Evolutionary conservation across 1,284 basidiomycete species (phyloP), one percentile per base, ranked within the genome.

Genomic region (Cutaneotrichosporon mucoides): DNA sequence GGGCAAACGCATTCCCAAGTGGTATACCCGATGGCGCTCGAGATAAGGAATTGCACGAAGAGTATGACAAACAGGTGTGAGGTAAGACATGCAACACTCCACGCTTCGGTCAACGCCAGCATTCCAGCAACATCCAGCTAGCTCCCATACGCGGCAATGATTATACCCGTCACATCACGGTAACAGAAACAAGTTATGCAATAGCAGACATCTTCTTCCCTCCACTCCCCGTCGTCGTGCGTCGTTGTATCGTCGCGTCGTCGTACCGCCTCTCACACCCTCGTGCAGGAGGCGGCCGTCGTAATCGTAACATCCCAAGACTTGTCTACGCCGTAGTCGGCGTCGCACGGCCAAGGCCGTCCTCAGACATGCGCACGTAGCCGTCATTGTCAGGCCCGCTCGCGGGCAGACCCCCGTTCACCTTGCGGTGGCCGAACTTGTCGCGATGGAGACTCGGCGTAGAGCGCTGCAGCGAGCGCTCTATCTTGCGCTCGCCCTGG

Each of bases 401-500:
- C 6, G 47, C 10, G 9, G 38, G 16, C 11, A 34, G 6, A 43
- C 12, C 50, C 5, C n/a, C 12, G 12, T 47, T 34, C 15, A 44
- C 10, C 37, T 62, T 51, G 48, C 40, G 45, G 38, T 52, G 41
- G 15, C 24, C 10, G 15, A 12, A 15, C 9, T 6, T 24, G 41
- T 53, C 51, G 41, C 42, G 51, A n/a, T 34, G 51, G 13, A 43
- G 42, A 9, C 36, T 16, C 4, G 40, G 41, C 33, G 51, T 16
- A 5, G 65, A 66, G 38, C 67, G 62, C n/a, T 55, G 53, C 37
- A 78, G 57, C 9, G 69, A 46, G 15, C 37, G 34, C 37, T 56
- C 55, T 9, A 56, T 8, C 47, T 49, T 56, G 24, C 37, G 35
- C 55, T 56, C 55, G 13, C 46, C 55, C 58, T 90, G 84, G 73